Percentiles rank a stretch among this genome's conserved stretches.
Evolutionary conservation across 2,329 filamentous ascomycete genomes (phyloP).

Genomic region (Fusarium bulbicola): DNA sequence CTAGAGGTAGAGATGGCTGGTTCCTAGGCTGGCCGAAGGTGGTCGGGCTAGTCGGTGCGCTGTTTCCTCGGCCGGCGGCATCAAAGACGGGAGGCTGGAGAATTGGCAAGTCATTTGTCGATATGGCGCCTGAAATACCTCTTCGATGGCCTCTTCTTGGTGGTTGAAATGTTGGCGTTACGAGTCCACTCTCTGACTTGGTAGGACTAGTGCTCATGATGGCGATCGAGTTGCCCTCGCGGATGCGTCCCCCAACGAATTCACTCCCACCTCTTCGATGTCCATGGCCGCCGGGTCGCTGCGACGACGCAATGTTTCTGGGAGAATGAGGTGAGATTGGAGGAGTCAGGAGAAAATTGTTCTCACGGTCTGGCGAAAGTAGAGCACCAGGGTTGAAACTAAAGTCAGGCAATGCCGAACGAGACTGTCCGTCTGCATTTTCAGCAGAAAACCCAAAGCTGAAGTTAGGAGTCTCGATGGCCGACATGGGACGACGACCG

Average conservation of each 20-base stretch:
- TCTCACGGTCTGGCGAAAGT: slow-evolving; percentile 52
- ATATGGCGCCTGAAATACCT: slow-evolving; percentile 77
- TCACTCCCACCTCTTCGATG: slow-evolving; percentile 87
- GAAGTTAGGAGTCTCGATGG: slow-evolving; percentile 56
- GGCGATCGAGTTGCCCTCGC: slow-evolving; percentile 65
- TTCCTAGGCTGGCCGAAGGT: slow-evolving; percentile 49
- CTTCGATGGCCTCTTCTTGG: slow-evolving; percentile 76
- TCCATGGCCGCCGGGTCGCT: slow-evolving; percentile 70
- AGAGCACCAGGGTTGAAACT: slow-evolving; percentile 65
- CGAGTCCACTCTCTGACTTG: slow-evolving; percentile 67
- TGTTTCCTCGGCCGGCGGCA: slow-evolving; percentile 64
- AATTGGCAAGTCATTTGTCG: slow-evolving; percentile 82
- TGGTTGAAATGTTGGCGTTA: slow-evolving; percentile 64
- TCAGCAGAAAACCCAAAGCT: slow-evolving; percentile 45
- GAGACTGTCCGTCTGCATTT: slow-evolving; percentile 37
- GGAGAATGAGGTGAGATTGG: slow-evolving; percentile 64
- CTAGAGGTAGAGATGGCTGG: slow-evolving; percentile 28
- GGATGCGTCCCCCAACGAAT: slow-evolving; percentile 79
- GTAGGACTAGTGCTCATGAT: slow-evolving; percentile 76
- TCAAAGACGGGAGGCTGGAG: slow-evolving; percentile 65
- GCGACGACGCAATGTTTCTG: slow-evolving; percentile 62
- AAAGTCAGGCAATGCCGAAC: slow-evolving; percentile 61
- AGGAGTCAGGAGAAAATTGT: slow-evolving; percentile 58
- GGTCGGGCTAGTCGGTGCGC: slow-evolving; percentile 70
- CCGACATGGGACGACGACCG: slow-evolving; percentile 62